phyloP scores from a whole-genome alignment of 495 filamentous ascomycete species.

The Xylaria venustula region DNA sequence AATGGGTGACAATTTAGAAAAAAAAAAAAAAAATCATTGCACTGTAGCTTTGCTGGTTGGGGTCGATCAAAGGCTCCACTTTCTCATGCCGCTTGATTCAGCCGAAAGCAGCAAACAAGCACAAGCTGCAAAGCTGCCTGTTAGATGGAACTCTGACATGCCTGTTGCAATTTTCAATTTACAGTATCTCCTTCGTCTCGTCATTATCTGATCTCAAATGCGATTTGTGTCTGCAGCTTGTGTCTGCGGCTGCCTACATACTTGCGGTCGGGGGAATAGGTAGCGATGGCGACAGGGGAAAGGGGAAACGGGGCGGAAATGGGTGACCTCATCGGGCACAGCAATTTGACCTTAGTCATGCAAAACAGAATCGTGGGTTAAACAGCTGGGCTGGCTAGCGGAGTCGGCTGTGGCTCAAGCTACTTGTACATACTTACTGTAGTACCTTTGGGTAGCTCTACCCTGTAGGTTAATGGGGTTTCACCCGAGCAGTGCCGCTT shows the following conservation, averaged over 20 bases:
- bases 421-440: too few species aligned
- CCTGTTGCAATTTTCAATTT: not conserved
- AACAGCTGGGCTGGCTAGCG: not conserved
- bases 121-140: not conserved
- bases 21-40: constrained; percentile 12
- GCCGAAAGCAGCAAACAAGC: constrained; percentile 7
- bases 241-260: not conserved
- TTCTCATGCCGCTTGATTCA: not conserved
- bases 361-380: not conserved
- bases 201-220: not conserved
- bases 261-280: not conserved
- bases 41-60: not conserved
- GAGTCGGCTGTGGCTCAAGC: too few species aligned
- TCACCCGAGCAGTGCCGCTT: too few species aligned
- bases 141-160: not conserved
- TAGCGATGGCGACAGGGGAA: not conserved
- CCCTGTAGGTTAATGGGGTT: too few species aligned
- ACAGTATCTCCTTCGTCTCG: not conserved
- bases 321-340: constrained; percentile 10
- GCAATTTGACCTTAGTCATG: constrained; percentile 3
- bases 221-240: not conserved
- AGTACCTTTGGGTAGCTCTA: too few species aligned
- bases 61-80: not conserved
- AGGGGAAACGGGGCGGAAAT: not conserved
- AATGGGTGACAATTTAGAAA: constrained; percentile 6